Percentiles rank a stretch among this genome's conserved stretches.
phyloP scores from a whole-genome alignment of 1,139 yeast species.

The Candida sojae region DNA sequence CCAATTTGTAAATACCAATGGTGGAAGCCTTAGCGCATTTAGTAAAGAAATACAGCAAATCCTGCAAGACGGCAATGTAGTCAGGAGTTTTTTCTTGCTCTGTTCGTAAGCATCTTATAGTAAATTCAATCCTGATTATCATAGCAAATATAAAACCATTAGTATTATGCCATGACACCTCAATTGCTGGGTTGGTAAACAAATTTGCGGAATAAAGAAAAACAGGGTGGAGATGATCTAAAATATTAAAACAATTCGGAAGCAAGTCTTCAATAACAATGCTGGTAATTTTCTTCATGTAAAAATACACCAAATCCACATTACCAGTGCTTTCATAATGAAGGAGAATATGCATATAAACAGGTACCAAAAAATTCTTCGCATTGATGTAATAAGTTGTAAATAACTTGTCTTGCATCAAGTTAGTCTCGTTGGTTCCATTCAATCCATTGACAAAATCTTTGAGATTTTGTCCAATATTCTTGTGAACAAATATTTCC shows the following conservation, averaged over 20 bases:
- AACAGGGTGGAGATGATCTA: constrained; percentile 25
- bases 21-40: constrained; percentile 21
- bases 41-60: constrained; percentile 19
- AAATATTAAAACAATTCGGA: constrained; percentile 26
- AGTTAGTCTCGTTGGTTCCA: constrained; percentile 19
- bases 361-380: constrained; percentile 24
- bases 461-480: constrained; percentile 20
- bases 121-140: constrained; percentile 18
- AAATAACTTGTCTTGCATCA: constrained; percentile 29
- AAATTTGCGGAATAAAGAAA: constrained; percentile 37
- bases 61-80: constrained; percentile 19
- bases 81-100: constrained; percentile 15
- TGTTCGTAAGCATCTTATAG: constrained; percentile 22
- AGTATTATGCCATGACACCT: constrained; percentile 28
- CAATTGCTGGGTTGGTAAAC: constrained; percentile 32
- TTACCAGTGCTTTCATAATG: constrained; percentile 26
- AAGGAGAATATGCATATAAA: constrained; percentile 26
- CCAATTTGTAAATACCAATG: constrained; percentile 24
- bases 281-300: constrained; percentile 27
- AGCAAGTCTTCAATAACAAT: constrained; percentile 24
- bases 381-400: constrained; percentile 28
- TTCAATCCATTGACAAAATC: constrained; percentile 26
- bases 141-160: constrained; percentile 27
- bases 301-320: constrained; percentile 24
- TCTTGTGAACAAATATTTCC: constrained; percentile 23